Evolutionary conservation across 2,329 filamentous ascomycete genomes (phyloP), one percentile per base, ranked within the genome.

Genomic region (Sordariomycetes sp.): DNA sequence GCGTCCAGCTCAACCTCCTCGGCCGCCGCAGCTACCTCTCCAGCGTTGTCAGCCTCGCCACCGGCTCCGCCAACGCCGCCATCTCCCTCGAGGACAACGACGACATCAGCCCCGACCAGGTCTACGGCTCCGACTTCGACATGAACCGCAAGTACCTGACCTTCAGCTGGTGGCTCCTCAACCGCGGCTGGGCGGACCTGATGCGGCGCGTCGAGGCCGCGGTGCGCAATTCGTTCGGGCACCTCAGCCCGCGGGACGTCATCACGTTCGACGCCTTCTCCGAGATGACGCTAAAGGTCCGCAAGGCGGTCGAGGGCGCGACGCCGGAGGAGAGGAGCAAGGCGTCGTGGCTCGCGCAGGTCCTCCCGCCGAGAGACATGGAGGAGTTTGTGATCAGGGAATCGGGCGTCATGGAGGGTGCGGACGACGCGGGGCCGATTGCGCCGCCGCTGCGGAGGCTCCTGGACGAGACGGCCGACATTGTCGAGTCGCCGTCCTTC

Each of bases 141-240:
- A 95, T 90, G 36, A 99, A 99, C 71, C 81, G 91, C 64, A 88
- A 89, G 66, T 99, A 97, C 67, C 77, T 99, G 54, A 95, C 91
- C 48, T 95, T 97, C 69, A 96, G 90, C 72, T 99, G 94, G 94
- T 99, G 92, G 91, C 75, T 99, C 53, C 77, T 99, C 53, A 92
- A 99, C 71, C 83, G 84, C 62, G 94, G 94, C 51, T 97, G 90
- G 85, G 82, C 84, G 62, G 83, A 90, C 59, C 74, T 97, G 58
- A 86, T 90, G 79, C 77, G 83, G 58, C 87, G 85, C 61, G 91
- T 99, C 53, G 85, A 90, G 67, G 74, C 76, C n/a, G 90, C 90
- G 3, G 94, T 99, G 25, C 86, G 86, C 64, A 87, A 95, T 56
- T 87, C 92, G 25, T 97, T 96, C 69, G 89, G 90, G n/a, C 78